Evolutionary conservation across 83 land plant species (phyloP).

Genomic region (Picea abies): DNA sequence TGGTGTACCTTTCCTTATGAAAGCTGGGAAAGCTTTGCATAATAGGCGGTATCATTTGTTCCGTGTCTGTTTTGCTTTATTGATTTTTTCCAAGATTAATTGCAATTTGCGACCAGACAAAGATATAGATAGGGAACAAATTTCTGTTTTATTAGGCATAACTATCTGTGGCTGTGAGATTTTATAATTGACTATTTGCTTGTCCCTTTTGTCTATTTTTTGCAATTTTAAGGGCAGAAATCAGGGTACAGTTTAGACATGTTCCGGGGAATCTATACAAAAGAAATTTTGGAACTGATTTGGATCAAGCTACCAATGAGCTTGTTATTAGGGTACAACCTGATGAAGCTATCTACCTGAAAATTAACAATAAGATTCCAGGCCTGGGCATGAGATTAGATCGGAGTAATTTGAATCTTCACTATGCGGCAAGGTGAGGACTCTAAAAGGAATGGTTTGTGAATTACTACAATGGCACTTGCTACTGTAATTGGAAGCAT

Average conservation of each 20-base stretch:
- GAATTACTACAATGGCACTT: not conserved
- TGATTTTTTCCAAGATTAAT: too few relatives aligned
- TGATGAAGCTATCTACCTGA: slow-evolving; percentile 86
- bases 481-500: not conserved
- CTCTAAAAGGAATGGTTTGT: not conserved
- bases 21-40: slow-evolving; percentile 84
- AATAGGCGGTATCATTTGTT: slow-evolving; percentile 42
- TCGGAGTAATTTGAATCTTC: slow-evolving; percentile 60
- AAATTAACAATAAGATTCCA: slow-evolving; percentile 87
- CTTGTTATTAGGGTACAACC: slow-evolving; percentile 82
- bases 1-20: slow-evolving; percentile 92
- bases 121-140: not conserved
- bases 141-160: not conserved
- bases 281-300: slow-evolving; percentile 56
- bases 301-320: slow-evolving; percentile 83
- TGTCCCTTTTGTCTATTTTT: not conserved
- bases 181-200: not conserved
- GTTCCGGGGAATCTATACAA: slow-evolving; percentile 84
- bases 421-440: not conserved
- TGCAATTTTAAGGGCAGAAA: slow-evolving; percentile 61
- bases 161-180: not conserved
- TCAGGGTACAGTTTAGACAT: slow-evolving; percentile 86
- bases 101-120: not conserved
- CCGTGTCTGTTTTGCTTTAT: not conserved
- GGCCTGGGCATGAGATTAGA: slow-evolving; percentile 86